Evolutionary conservation across 345 rosid species (phyloP), one percentile per base, ranked within the genome.

Genomic region (Crucihimalaya himalaica): DNA sequence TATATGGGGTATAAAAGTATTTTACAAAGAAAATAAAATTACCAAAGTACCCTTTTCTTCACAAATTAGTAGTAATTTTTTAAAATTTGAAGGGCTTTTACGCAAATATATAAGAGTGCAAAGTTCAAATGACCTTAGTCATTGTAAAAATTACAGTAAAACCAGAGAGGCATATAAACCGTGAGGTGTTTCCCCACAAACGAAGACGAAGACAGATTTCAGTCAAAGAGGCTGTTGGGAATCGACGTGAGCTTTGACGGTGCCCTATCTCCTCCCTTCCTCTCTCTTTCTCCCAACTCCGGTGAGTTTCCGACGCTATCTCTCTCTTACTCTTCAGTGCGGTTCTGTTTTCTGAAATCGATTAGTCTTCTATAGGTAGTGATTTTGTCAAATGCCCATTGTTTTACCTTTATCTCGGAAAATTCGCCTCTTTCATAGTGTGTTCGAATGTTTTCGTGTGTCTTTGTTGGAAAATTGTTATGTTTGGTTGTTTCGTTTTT

Each of bases 221-320:
- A 70, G 75, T 70, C 70, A 76, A 76, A 63, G 52, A 54, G 71
- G 47, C 75, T 11, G 71, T 62, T 62, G 6, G 18, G 59, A 40
- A 45, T 46, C 27, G 71, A 46, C 80, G 71, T 63, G n/a, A 76
- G 60, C 71, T 19, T 37, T 55, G 75, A 51, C 75, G 59, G 52
- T 47, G 21, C 16, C 65, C 37, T 37, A 13, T 47, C 54, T 20
- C 21, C 10, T 8, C 12, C 35, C 23, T 12, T 13, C 18, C 59
- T 16, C 19, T 62, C 74, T 28, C 21, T 18, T 62, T 32, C 60
- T 60, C 54, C 37, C 0, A 25, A 0, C 55, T 51, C 74, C 63
- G 79, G 79, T 75, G 47, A 75, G 63, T 46, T 54, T 68, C 43
- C 50, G 68, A 16, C 40, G 4, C 50, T 68, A 29, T 40, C 63